phyloP scores from a whole-genome alignment of 2,329 filamentous ascomycete genomes.

The Alternaria longipes region DNA sequence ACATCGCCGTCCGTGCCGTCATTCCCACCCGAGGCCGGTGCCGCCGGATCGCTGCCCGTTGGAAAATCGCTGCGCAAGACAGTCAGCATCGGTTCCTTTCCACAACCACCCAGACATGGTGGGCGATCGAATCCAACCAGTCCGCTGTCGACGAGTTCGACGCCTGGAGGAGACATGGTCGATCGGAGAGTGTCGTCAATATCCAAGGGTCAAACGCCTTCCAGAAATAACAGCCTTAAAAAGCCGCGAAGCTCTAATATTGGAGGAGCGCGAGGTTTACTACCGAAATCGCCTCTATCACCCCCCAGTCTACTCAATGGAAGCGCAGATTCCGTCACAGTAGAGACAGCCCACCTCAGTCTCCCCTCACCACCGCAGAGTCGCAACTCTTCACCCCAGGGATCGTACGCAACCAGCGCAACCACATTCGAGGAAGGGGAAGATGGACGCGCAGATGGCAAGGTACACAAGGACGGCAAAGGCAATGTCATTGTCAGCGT shows the following conservation, averaged over 20 bases:
- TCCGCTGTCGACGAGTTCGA: constrained; percentile 61
- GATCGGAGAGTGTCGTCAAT: constrained; percentile 42
- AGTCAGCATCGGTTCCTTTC: constrained; percentile 93
- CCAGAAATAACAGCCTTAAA: constrained; percentile 49
- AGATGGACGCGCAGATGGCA: constrained; percentile 59
- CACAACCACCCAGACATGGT: constrained; percentile 80
- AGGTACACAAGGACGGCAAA: constrained; percentile 72
- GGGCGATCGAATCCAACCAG: constrained; percentile 61
- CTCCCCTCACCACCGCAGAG: constrained; percentile 86
- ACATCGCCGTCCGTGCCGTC: constrained; percentile 59
- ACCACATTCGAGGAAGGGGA: constrained; percentile 89
- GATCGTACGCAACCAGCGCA: constrained; percentile 86
- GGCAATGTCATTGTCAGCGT: constrained; percentile 97
- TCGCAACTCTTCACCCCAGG: constrained; percentile 89
- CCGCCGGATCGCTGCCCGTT: constrained; percentile 36
- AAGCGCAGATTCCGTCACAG: constrained; percentile 78
- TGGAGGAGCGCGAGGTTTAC: constrained; percentile 41
- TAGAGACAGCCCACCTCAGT: constrained; percentile 72
- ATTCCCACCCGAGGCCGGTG: constrained; percentile 54
- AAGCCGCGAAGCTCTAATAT: constrained; percentile 59
- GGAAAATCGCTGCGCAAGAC: constrained; percentile 82
- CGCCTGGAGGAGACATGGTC: constrained; percentile 45
- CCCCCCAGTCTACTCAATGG: constrained; percentile 81
- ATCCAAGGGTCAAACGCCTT: constrained; percentile 40
- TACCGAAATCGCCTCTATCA: constrained; percentile 55